A percentile compares a stretch with the other conserved stretches of the same genome.
Conservation (phyloP, 2,329 filamentous ascomycete genomes). For the Nannizzia gypsea region DNA sequence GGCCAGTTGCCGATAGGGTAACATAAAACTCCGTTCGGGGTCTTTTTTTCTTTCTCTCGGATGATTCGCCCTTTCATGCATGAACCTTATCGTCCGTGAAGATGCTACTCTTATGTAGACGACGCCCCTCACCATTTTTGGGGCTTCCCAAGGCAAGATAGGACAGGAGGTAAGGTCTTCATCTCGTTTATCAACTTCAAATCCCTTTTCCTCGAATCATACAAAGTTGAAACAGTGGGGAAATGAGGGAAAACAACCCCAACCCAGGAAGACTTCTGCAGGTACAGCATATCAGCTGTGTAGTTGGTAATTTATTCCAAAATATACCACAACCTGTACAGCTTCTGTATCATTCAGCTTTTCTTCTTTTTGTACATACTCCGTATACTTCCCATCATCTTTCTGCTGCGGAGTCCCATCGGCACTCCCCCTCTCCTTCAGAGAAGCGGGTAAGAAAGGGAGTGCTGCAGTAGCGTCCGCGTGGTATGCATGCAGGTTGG, state of each 20-base stretch:
- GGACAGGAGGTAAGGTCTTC: not conserved
- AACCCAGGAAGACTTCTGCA: not conserved
- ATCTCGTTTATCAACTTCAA: not conserved
- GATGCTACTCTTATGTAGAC: not conserved
- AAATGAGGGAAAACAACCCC: not conserved
- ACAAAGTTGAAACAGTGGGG: constrained; percentile 3
- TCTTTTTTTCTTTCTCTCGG: not conserved
- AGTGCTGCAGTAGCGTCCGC: constrained; percentile 4
- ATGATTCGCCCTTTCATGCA: constrained; percentile 4
- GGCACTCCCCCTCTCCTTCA: not conserved
- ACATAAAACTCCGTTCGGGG: not conserved
- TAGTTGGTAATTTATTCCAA: not conserved
- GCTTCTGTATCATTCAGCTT: not conserved
- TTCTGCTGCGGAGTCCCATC: not conserved
- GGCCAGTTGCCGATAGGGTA: not conserved
- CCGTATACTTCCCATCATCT: not conserved
- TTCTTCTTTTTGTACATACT: not conserved
- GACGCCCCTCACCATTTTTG: not conserved
- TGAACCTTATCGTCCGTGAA: not conserved
- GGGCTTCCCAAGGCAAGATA: not conserved
- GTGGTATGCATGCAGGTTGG: constrained; percentile 4
- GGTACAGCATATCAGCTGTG: not conserved
- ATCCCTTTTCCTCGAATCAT: not conserved
- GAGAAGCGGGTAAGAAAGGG: constrained; percentile 1
- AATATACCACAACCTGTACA: not conserved